A percentile compares a stretch with the other conserved stretches of the same genome.
Evolutionary conservation across 805 yeast species (phyloP).

Genomic region (Hanseniaspora hatyaiensis): DNA sequence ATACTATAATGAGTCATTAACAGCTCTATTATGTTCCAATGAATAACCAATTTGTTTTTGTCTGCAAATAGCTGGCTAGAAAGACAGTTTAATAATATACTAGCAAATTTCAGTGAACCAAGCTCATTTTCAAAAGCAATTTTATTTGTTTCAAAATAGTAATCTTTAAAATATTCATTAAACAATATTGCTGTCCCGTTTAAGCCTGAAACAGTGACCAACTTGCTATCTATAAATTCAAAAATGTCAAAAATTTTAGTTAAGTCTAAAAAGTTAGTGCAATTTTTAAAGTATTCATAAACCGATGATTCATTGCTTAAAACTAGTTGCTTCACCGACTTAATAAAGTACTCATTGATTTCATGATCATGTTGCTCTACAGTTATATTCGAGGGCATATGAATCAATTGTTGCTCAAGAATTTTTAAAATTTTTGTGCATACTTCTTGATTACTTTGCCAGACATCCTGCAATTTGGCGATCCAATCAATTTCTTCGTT

Average conservation of each 20-base stretch:
- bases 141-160: background rate
- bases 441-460: background rate
- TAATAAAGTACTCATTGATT: background rate
- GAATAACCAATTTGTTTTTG: background rate
- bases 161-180: background rate
- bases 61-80: background rate
- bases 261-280: background rate
- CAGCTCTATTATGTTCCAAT: background rate
- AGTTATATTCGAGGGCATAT: background rate
- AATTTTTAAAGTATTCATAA: background rate
- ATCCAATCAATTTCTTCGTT: background rate
- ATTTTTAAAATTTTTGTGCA: background rate
- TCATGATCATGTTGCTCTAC: background rate
- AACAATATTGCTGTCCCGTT: background rate
- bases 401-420: background rate
- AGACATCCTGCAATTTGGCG: background rate
- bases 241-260: background rate
- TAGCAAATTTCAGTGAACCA: background rate
- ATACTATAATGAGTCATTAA: constrained; percentile 4
- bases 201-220: constrained; percentile 1
- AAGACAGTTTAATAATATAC: background rate
- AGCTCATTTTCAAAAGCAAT: background rate
- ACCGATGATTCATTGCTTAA: background rate
- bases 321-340: background rate
- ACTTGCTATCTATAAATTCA: background rate